phyloP scores from a whole-genome alignment of 192 early-diverging fungal genomes.

The Spinellus fusiger region DNA sequence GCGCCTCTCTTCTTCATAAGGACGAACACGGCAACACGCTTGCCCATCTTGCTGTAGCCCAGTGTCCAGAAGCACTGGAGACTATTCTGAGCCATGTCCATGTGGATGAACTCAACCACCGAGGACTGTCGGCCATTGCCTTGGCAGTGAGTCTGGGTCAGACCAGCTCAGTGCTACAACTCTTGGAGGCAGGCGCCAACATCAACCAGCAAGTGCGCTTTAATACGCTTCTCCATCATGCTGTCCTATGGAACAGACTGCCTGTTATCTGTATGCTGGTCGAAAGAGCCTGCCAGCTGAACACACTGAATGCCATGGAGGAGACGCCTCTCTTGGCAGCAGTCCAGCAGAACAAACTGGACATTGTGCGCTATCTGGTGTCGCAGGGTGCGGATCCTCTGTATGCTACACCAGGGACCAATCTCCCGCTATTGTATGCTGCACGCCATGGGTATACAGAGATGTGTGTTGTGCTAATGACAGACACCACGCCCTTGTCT shows the following conservation, averaged over 20 bases:
- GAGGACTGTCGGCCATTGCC: slow-evolving; percentile 28
- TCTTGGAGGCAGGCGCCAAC: slow-evolving; percentile 24
- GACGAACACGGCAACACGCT: slow-evolving; percentile 25
- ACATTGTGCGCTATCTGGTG: slow-evolving; percentile 28
- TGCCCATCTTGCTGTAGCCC: slow-evolving; percentile 27
- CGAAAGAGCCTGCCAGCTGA: slow-evolving; percentile 14
- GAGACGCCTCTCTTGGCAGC: slow-evolving; percentile 30
- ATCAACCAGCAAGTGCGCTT: slow-evolving; percentile 13
- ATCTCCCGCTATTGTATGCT: slow-evolving; percentile 29
- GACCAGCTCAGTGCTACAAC: neutral
- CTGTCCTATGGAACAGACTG: slow-evolving; percentile 33
- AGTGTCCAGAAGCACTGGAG: slow-evolving; percentile 19
- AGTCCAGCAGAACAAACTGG: slow-evolving; percentile 35
- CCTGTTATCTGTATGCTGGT: slow-evolving; percentile 23
- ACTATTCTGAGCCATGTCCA: slow-evolving; percentile 10
- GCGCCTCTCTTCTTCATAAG: neutral
- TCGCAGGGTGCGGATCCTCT: slow-evolving; percentile 25
- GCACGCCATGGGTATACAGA: slow-evolving; percentile 34
- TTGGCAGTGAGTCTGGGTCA: slow-evolving; percentile 27
- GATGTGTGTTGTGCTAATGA: slow-evolving; percentile 24
- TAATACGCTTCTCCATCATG: slow-evolving; percentile 26
- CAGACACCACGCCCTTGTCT: slow-evolving; percentile 18
- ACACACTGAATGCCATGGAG: slow-evolving; percentile 27
- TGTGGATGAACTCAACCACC: slow-evolving; percentile 14
- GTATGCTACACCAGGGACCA: slow-evolving; percentile 3